These are phyloP conservation scores for Colletotrichum tabaci DNA, from an alignment of 2,329 filamentous ascomycete species.

Conservation along the genomic window DNA sequence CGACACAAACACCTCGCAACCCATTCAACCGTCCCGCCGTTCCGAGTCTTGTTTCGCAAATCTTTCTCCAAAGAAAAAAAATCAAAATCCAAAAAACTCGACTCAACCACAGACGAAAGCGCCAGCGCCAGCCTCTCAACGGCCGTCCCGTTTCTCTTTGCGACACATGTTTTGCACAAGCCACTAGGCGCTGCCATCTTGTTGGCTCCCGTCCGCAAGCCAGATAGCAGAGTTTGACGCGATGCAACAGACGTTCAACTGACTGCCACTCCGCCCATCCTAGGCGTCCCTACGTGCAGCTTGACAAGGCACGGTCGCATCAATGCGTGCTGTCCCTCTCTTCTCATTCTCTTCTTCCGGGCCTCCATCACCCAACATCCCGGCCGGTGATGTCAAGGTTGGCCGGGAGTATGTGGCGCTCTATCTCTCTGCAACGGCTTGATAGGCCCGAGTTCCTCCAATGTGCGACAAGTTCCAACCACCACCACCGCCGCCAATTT, in stretches of 20 bases:
- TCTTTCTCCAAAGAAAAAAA: slow-evolving; percentile 12
- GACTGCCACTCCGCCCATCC: neutral
- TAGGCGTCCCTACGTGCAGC: neutral
- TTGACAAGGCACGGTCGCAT: slow-evolving; percentile 19
- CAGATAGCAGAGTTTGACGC: neutral
- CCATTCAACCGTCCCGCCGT: neutral
- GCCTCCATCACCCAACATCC: slow-evolving; percentile 10
- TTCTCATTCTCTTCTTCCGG: too few relatives aligned
- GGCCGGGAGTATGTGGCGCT: slow-evolving; percentile 5
- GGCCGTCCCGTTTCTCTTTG: slow-evolving; percentile 21
- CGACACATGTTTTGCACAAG: slow-evolving; percentile 33
- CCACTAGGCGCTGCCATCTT: slow-evolving; percentile 19
- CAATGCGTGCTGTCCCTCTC: neutral
- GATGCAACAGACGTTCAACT: slow-evolving; percentile 23
- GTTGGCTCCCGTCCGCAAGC: slow-evolving; percentile 8
- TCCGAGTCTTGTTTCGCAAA: slow-evolving; percentile 29
- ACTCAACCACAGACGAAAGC: slow-evolving; percentile 18
- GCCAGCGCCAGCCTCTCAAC: slow-evolving; percentile 21
- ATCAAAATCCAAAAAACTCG: neutral
- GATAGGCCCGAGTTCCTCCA: slow-evolving; percentile 38
- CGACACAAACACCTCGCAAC: neutral
- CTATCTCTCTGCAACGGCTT: slow-evolving; percentile 26
- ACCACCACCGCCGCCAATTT: slow-evolving; percentile 4
- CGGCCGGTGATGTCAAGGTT: slow-evolving; percentile 39
- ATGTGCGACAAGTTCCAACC: slow-evolving; percentile 24